Base-by-base conservation (phyloP, 2,329 filamentous ascomycete genomes). In the Pseudogymnoascus sp. region DNA sequence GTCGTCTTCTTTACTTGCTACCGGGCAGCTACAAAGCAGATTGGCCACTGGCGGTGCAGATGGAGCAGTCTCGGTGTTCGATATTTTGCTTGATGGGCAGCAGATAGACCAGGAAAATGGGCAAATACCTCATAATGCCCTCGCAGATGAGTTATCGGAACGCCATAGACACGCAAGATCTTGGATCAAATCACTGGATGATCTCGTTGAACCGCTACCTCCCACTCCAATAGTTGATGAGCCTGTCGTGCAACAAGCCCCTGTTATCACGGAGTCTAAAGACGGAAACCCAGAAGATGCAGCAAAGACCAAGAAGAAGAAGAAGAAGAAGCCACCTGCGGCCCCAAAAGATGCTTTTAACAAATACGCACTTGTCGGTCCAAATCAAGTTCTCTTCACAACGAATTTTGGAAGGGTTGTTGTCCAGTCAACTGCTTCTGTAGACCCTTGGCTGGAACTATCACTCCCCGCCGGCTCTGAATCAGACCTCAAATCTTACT, bases 1-100 rank as follows among this genome's bases (percentile, higher is more conserved):
- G 93, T 87, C 92, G 0, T 81, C 86, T 38, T 84, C 84, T 11
- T 74, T 91, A 19, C 40, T 53, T 22, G 14, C 40, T 6, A 16
- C 10, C 2, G 56, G 53, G 35, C 14, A 35, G 8, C 6, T 37
- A 24, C n/a, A 35, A 61, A 16, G 14, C 38, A 16, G 70, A 41
- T 28, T 66, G 28, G 86, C 84, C 3, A 92, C 90, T 1, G 95
- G 95, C 11, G 95, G 91, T n/a, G 89, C 90, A 10, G 95, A 99
- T 75, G 89, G 92, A 14, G 85, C 81, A 66, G 81, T 88, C 41
- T 79, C 80, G 2, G 68, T 85, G 7, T 72, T 69, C 61, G 40
- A 60, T 22, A 26, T 69, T 31, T 33, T 33, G 10, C 60, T 53
- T 31, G 37, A 16, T 10, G 24, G 59, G n/a, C 33, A 38, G 16